A percentile compares a stretch with the other conserved stretches of the same genome.
Conservation (phyloP, 108 stramenopile genomes). For the Schizochytrium sp. region DNA sequence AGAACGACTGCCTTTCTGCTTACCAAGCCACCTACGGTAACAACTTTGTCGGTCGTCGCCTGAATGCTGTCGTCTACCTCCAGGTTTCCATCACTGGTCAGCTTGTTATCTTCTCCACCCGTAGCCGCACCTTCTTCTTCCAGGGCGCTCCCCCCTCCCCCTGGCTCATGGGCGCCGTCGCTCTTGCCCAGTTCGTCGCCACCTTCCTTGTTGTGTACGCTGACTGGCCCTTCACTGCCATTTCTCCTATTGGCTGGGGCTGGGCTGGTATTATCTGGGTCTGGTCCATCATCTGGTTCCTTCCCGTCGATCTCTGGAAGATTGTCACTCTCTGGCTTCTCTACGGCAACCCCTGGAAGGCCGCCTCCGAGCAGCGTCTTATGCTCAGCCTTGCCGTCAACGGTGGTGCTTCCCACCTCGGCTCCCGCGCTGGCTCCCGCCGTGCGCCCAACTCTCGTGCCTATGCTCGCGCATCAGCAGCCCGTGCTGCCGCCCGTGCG, state of each 20-base stretch:
- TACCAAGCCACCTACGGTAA: not conserved
- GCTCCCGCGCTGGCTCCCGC: constrained; percentile 40
- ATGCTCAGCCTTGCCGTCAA: constrained; percentile 32
- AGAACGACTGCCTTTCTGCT: constrained; percentile 24
- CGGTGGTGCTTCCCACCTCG: constrained; percentile 54
- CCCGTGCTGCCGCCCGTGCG: constrained; percentile 54
- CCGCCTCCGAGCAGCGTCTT: constrained; percentile 43
- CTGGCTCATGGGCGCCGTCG: constrained; percentile 50
- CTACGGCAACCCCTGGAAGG: constrained; percentile 54
- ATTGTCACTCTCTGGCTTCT: constrained; percentile 45
- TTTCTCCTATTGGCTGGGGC: not conserved
- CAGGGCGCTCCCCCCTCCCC: not conserved
- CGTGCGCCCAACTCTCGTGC: constrained; percentile 60
- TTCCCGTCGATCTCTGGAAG: constrained; percentile 58
- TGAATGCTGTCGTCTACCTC: constrained; percentile 66
- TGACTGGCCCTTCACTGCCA: constrained; percentile 41
- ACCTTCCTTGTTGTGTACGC: constrained; percentile 50
- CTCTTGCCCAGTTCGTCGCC: constrained; percentile 32
- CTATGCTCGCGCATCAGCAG: constrained; percentile 55
- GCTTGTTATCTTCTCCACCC: constrained; percentile 66
- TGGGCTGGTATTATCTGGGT: constrained; percentile 60
- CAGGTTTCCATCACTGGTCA: constrained; percentile 66
- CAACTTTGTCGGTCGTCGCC: constrained; percentile 19
- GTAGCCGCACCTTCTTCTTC: constrained; percentile 62
- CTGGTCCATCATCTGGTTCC: constrained; percentile 56